phyloP scores from a whole-genome alignment of 495 filamentous ascomycete genomes.

The Aspergillus cristatus region DNA sequence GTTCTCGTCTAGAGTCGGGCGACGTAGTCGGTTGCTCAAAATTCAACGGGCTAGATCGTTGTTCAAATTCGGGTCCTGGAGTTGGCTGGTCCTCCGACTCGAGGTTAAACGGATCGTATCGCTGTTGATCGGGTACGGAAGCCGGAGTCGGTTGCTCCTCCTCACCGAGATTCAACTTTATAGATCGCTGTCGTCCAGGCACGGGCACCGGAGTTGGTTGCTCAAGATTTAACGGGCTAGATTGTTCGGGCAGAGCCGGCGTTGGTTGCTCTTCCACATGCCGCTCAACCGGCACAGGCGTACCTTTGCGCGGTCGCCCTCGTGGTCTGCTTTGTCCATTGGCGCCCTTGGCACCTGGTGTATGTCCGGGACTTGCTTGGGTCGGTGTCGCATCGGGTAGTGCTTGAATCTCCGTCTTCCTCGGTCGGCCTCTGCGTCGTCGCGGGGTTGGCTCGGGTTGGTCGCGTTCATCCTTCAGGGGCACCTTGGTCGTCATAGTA shows the following conservation, averaged over 20 bases:
- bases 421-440: constrained; percentile 34
- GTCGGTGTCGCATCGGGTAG: constrained; percentile 24
- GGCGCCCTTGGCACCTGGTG: constrained; percentile 14
- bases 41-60: constrained; percentile 18
- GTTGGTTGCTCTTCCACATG: constrained; percentile 10
- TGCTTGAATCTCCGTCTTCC: constrained; percentile 28
- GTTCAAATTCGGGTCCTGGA: constrained; percentile 5
- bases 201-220: neutral
- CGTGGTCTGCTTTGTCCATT: constrained; percentile 23
- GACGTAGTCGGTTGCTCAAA: no score
- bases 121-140: neutral
- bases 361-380: constrained; percentile 28
- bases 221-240: constrained; percentile 17
- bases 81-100: constrained; percentile 12
- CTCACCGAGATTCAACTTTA: no score
- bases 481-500: constrained; percentile 42
- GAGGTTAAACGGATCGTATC: constrained; percentile 8
- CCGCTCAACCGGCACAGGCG: constrained; percentile 12
- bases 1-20: constrained; percentile 3
- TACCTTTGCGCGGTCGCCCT: constrained; percentile 33
- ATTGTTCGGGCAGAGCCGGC: neutral
- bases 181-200: constrained; percentile 1
- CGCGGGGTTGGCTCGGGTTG: constrained; percentile 25
- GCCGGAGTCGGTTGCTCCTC: neutral
- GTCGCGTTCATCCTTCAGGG: constrained; percentile 40